A percentile compares a stretch with the other conserved stretches of the same genome.
Conservation (phyloP, 768 basidiomycete species). For the Pisolithus tinctorius region DNA sequence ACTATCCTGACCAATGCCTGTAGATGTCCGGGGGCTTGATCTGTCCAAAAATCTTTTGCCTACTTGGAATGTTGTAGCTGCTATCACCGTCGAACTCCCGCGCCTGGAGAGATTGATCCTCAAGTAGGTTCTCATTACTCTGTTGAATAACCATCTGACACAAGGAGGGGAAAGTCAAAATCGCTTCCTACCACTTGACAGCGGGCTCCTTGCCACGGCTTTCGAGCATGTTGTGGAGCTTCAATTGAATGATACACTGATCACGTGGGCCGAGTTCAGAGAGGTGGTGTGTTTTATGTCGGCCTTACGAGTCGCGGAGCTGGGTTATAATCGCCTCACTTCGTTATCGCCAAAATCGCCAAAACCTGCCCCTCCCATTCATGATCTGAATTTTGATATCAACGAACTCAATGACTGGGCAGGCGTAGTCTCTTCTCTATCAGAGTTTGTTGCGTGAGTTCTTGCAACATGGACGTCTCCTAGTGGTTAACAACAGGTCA, state of each 20-base stretch:
- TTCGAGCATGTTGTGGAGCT: slow-evolving; percentile 56
- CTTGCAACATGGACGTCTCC: neutral
- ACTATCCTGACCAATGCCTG: slow-evolving; percentile 8
- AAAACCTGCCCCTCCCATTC: slow-evolving; percentile 26
- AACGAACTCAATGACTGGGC: slow-evolving; percentile 59
- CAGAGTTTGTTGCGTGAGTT: slow-evolving; percentile 39
- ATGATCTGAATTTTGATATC: slow-evolving; percentile 61
- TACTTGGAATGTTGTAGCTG: slow-evolving; percentile 62
- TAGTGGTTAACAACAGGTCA: slow-evolving; percentile 4
- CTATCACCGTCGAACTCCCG: slow-evolving; percentile 57
- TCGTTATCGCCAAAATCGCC: slow-evolving; percentile 20
- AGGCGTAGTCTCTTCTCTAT: slow-evolving; percentile 39
- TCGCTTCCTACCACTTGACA: slow-evolving; percentile 43
- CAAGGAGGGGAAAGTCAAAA: slow-evolving; percentile 46
- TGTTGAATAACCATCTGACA: slow-evolving; percentile 11
- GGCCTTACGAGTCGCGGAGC: slow-evolving; percentile 47
- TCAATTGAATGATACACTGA: slow-evolving; percentile 67
- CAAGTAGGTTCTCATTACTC: slow-evolving; percentile 55
- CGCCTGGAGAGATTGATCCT: slow-evolving; percentile 59
- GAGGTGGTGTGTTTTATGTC: slow-evolving; percentile 47
- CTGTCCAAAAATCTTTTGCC: slow-evolving; percentile 70
- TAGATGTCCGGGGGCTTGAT: slow-evolving; percentile 77
- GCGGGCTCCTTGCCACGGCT: slow-evolving; percentile 29
- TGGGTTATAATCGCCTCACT: slow-evolving; percentile 62
- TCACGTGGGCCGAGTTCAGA: slow-evolving; percentile 64